These are phyloP conservation scores for Prototheca stagnorum DNA, from an alignment of 163 green algal species.

Conservation along the genomic window DNA sequence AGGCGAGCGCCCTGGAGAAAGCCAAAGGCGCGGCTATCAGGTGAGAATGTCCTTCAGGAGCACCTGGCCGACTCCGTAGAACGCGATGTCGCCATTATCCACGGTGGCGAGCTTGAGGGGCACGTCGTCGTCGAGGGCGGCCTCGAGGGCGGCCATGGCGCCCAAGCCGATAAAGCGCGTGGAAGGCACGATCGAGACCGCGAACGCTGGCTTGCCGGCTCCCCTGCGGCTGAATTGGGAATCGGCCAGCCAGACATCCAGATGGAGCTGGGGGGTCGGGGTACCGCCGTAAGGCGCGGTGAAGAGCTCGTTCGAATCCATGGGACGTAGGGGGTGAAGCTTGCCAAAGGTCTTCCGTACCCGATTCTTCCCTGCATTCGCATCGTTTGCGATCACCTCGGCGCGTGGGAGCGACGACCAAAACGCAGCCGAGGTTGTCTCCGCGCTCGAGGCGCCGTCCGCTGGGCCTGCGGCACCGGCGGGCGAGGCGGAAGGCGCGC, in stretches of 20 bases:
- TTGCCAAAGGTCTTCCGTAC: neutral
- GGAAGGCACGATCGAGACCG: slow-evolving; percentile 4
- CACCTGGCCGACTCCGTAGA: slow-evolving; percentile 10
- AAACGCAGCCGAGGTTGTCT: neutral
- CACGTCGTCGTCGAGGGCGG: neutral
- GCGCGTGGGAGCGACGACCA: neutral
- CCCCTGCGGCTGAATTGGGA: slow-evolving; percentile 13
- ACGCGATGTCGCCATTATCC: slow-evolving; percentile 22
- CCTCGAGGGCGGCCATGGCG: slow-evolving; percentile 4
- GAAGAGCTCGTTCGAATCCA: no score
- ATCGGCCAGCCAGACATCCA: slow-evolving; percentile 17
- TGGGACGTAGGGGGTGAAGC: neutral
- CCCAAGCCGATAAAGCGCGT: neutral
- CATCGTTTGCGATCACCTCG: neutral
- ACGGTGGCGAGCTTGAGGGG: slow-evolving; percentile 13
- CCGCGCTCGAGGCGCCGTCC: no score
- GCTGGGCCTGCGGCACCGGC: no score
- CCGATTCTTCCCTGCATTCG: neutral
- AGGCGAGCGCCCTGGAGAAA: neutral
- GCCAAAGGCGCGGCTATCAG: neutral
- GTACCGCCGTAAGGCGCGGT: no score
- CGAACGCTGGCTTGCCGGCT: slow-evolving; percentile 1
- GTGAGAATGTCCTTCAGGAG: slow-evolving; percentile 7
- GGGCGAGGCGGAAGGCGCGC: no score
- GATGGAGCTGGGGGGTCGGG: slow-evolving; percentile 10